Conservation (phyloP, 176 grass and related monocot species). For the Triticum monococcum region DNA sequence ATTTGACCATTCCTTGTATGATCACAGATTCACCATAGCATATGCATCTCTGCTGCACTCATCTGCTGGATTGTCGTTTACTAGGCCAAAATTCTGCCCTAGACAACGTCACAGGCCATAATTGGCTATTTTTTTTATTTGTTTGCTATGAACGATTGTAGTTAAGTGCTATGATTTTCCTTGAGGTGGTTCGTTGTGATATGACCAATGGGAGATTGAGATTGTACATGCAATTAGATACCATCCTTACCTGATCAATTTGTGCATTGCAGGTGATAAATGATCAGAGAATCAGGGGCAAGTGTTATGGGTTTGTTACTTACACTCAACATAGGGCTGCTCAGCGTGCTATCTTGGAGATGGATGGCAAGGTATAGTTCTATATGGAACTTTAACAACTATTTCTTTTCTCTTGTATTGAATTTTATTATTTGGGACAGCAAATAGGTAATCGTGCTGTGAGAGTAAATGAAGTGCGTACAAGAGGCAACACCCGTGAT, state of each 20-base stretch:
- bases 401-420: constrained; percentile 6
- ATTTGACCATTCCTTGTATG: neutral
- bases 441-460: constrained; percentile 68
- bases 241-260: constrained; percentile 4
- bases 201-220: neutral
- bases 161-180: neutral
- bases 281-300: constrained; percentile 76
- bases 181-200: neutral
- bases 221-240: neutral
- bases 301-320: constrained; percentile 87
- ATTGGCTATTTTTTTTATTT: neutral
- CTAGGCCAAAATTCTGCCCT: neutral
- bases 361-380: constrained; percentile 77
- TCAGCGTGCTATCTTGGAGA: constrained; percentile 62
- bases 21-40: neutral
- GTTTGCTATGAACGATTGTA: constrained; percentile 13
- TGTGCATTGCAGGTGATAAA: constrained; percentile 69
- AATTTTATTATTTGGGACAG: constrained; percentile 39
- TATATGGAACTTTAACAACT: neutral
- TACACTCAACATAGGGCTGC: constrained; percentile 70
- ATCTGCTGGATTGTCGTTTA: neutral
- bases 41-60: neutral
- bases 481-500: constrained; percentile 60
- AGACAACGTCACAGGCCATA: neutral
- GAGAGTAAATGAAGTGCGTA: constrained; percentile 82